Percentiles rank a stretch among this genome's conserved stretches.
These are phyloP conservation scores for Jaminaea rosea DNA, from an alignment of 1,284 basidiomycete genomes.

Conservation along the genomic window DNA sequence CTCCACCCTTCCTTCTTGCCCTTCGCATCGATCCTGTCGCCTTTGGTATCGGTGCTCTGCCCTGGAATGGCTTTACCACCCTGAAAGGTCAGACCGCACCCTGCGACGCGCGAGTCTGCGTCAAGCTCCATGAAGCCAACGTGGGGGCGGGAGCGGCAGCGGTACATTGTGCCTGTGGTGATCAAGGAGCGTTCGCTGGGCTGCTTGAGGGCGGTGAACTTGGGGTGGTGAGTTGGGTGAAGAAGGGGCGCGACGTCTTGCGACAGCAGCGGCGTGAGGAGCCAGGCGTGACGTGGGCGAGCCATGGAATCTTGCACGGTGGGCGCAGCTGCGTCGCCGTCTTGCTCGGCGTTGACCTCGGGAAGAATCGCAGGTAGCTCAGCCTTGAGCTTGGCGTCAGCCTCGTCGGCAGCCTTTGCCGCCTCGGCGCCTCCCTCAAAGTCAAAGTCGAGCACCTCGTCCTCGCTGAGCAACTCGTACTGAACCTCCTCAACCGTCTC, in stretches of 20 bases:
- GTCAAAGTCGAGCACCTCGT: constrained; percentile 19
- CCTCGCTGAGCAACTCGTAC: constrained; percentile 25
- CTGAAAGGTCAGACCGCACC: constrained; percentile 22
- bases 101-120: constrained; percentile 16
- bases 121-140: constrained; percentile 38
- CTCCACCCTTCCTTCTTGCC: background rate
- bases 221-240: constrained; percentile 32
- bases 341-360: no score
- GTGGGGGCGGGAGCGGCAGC: constrained; percentile 23
- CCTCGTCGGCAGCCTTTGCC: background rate
- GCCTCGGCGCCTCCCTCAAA: constrained; percentile 17
- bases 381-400: background rate
- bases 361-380: constrained; percentile 6
- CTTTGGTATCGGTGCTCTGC: background rate
- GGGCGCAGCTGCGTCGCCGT: background rate
- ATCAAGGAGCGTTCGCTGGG: constrained; percentile 7
- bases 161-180: constrained; percentile 14
- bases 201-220: constrained; percentile 8
- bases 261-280: constrained; percentile 32
- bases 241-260: constrained; percentile 32
- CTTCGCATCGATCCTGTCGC: background rate
- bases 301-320: background rate
- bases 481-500: constrained; percentile 14
- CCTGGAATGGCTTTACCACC: constrained; percentile 14
- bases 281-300: constrained; percentile 20